A percentile compares a stretch with the other conserved stretches of the same genome.
Conservation (phyloP, 345 rosid genomes). For the Eucalyptus paniculata region DNA sequence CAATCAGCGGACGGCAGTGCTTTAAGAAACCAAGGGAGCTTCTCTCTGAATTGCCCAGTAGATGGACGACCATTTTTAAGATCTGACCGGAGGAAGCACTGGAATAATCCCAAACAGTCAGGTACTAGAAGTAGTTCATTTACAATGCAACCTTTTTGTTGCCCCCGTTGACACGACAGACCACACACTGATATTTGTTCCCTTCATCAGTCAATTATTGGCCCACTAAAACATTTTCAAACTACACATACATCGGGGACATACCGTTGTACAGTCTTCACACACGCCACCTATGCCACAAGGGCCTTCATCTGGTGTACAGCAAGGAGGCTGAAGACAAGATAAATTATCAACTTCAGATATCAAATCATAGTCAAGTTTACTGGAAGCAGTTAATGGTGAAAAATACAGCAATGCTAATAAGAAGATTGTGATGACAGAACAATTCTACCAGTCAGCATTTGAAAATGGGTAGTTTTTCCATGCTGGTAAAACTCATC, state of each 20-base stretch:
- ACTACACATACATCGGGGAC: background rate
- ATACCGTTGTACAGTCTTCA: slow-evolving; percentile 91
- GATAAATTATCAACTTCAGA: background rate
- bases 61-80: slow-evolving; percentile 65
- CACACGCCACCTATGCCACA: slow-evolving; percentile 70
- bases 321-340: slow-evolving; percentile 75
- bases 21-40: slow-evolving; percentile 86
- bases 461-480: background rate
- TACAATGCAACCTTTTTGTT: background rate
- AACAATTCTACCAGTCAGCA: background rate
- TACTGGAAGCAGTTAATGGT: background rate
- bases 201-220: background rate
- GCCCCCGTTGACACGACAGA: background rate
- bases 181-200: background rate
- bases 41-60: slow-evolving; percentile 65
- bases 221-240: background rate
- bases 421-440: background rate
- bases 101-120: slow-evolving; percentile 11
- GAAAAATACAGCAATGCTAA: background rate
- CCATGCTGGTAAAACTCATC: background rate
- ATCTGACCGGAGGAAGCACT: slow-evolving; percentile 88
- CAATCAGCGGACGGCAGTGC: slow-evolving; percentile 98
- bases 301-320: slow-evolving; percentile 56
- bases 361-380: background rate
- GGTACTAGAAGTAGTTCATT: background rate